A percentile compares a stretch with the other conserved stretches of the same genome.
Evolutionary conservation across 768 basidiomycete genomes (phyloP).

Genomic region (Tylopilus plumbeoviolaceoides): DNA sequence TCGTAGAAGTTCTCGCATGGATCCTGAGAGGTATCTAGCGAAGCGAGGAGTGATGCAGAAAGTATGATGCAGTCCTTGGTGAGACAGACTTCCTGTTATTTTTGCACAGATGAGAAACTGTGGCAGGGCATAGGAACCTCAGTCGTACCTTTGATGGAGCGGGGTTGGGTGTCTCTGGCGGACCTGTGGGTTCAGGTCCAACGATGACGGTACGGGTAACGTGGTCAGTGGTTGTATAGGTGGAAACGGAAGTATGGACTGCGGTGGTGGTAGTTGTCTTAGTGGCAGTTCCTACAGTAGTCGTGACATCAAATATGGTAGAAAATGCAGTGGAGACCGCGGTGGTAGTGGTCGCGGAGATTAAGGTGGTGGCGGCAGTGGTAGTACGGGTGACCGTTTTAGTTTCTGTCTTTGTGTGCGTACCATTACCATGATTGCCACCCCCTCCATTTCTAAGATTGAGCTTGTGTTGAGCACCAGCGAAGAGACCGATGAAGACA

Average conservation of each 20-base stretch:
- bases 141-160: slow-evolving; percentile 48
- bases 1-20: slow-evolving; percentile 96
- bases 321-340: slow-evolving; percentile 30
- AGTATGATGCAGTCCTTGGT: slow-evolving; percentile 77
- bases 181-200: slow-evolving; percentile 38
- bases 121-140: not conserved
- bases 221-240: slow-evolving; percentile 35
- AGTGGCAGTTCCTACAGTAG: slow-evolving; percentile 40
- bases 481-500: slow-evolving; percentile 90
- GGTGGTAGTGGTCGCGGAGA: slow-evolving; percentile 33
- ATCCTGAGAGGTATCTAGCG: slow-evolving; percentile 76
- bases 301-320: slow-evolving; percentile 31
- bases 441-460: slow-evolving; percentile 41
- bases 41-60: slow-evolving; percentile 76
- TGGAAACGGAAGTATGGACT: slow-evolving; percentile 35
- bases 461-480: slow-evolving; percentile 80
- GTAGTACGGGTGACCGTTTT: slow-evolving; percentile 31
- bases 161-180: slow-evolving; percentile 52
- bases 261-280: slow-evolving; percentile 36
- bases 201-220: slow-evolving; percentile 40
- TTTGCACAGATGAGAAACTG: slow-evolving; percentile 3
- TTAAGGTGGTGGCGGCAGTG: slow-evolving; percentile 28
- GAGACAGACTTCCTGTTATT: slow-evolving; percentile 59
- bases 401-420: slow-evolving; percentile 32
- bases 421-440: slow-evolving; percentile 30